Evolutionary conservation across 1,284 basidiomycete species (phyloP).

Genomic region (Ustilago bromivora): DNA sequence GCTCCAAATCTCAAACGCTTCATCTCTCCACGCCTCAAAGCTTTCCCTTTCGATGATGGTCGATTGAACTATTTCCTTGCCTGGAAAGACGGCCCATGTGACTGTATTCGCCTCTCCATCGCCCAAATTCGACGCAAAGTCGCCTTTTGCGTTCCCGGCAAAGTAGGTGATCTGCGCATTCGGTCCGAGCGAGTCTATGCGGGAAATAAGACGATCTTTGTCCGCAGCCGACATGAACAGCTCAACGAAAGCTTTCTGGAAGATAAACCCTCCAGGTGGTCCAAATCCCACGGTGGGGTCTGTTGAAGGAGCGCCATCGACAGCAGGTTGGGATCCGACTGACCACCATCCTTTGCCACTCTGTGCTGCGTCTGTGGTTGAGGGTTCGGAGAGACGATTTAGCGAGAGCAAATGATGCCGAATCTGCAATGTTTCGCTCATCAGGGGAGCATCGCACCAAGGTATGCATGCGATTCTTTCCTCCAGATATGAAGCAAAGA

Average conservation of each 20-base stretch:
- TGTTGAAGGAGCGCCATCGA: conserved; percentile 61
- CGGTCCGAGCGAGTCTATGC: conserved; percentile 74
- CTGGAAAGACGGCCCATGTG: conserved; percentile 72
- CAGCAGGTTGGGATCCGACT: conserved; percentile 88
- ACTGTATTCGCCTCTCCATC: conserved; percentile 71
- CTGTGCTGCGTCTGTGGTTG: conserved; percentile 1
- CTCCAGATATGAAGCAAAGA: conserved; percentile 85
- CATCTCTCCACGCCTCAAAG: conserved; percentile 77
- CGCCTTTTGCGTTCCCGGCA: conserved; percentile 77
- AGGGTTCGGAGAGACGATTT: conserved; percentile 69
- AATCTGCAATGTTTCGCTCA: conserved; percentile 85
- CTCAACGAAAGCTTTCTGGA: conserved; percentile 97
- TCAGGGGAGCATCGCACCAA: conserved; percentile 87
- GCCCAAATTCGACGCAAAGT: conserved; percentile 69
- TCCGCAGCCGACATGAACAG: conserved; percentile 83
- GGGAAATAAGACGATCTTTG: conserved; percentile 77
- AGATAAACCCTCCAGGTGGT: conserved; percentile 89
- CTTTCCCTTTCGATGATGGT: conserved; percentile 72
- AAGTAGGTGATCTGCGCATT: conserved; percentile 82
- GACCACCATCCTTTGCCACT: conserved; percentile 80
- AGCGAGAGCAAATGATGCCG: conserved; percentile 82
- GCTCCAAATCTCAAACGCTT: conserved; percentile 95
- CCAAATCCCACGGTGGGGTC: conserved; percentile 87
- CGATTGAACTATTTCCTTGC: conserved; percentile 71
- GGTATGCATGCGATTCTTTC: conserved; percentile 80